Base-by-base conservation (phyloP, 768 basidiomycete genomes). In the Lyophyllum semitale region DNA sequence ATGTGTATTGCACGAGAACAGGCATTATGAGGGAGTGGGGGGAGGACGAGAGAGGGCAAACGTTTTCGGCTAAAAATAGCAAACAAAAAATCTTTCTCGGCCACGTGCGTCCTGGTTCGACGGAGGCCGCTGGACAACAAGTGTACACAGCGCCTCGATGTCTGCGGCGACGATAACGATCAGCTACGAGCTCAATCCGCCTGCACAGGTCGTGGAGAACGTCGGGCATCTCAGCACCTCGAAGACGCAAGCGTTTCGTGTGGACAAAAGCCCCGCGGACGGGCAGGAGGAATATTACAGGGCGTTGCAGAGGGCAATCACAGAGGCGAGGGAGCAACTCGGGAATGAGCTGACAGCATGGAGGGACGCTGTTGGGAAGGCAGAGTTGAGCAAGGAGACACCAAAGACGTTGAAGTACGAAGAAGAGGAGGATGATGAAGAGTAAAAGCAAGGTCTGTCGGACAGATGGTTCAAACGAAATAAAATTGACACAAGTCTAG, bases 291-390 rank as follows among this genome's bases (percentile, higher is more conserved):
- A 65, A 29, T 87, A 85, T 63, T 90, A 89, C 54, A 65, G 68
- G 1, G 72, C 68, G 2, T 67, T 91, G 37, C 73, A 76, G 55
- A 68, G 61, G 5, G 73, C 83, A 18, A 73, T 91, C 47, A 71
- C 71, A 30, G 70, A 74, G 32, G 86, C 87, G 26, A 83, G 75
- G 58, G 74, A 73, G 40, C 72, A 76, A 26, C 60, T 89, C 4
- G 90, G 90, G 9, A 77, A 83, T 41, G 86, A 90, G 59, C 66
- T 92, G 68, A 91, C 90, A 0, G 77, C 68, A 5, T 91, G 89
- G 90, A 79, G 86, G 62, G 89, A 92, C 68, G 78, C 79, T 6
- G 84, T 91, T 4, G 87, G 89, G 12, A 87, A 79, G 45, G 64
- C 70, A 7, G 90, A 92, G 66, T 66, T 80, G 61, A 76, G 64